Percentiles rank a stretch among this genome's conserved stretches.
Evolutionary conservation across 2,329 filamentous ascomycete genomes (phyloP).

Genomic region (Alternaria sp.): DNA sequence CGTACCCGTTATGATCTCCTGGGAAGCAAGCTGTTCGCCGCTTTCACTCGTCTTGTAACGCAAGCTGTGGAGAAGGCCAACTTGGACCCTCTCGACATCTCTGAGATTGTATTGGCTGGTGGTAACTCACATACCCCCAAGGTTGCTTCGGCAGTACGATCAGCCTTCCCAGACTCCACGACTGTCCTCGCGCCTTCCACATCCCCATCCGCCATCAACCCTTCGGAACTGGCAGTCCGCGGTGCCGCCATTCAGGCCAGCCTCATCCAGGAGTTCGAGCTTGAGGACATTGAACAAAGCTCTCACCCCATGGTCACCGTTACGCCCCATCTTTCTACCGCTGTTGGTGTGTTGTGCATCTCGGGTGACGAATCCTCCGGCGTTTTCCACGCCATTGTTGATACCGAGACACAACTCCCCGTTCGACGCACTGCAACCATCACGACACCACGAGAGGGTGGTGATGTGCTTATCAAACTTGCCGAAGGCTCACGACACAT

Average conservation of each 20-base stretch:
- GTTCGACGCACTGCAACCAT: constrained; percentile 86
- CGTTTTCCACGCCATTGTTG: constrained; percentile 81
- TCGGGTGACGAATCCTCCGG: constrained; percentile 68
- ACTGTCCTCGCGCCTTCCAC: constrained; percentile 85
- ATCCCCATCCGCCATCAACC: constrained; percentile 81
- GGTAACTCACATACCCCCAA: constrained; percentile 94
- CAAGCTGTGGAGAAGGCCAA: constrained; percentile 89
- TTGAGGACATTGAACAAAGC: constrained; percentile 92
- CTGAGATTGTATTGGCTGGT: constrained; percentile 93
- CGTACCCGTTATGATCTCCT: constrained; percentile 91
- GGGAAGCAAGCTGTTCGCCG: constrained; percentile 83
- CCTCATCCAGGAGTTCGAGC: constrained; percentile 92
- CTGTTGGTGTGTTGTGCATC: constrained; percentile 83
- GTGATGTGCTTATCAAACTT: constrained; percentile 87
- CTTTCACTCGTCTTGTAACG: constrained; percentile 86
- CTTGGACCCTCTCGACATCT: constrained; percentile 89
- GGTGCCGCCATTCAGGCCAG: constrained; percentile 96
- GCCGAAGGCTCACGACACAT: constrained; percentile 91
- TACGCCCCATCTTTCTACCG: constrained; percentile 86
- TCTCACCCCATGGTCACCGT: constrained; percentile 95
- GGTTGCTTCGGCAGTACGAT: constrained; percentile 81
- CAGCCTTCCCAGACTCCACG: constrained; percentile 83
- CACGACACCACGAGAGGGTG: constrained; percentile 77
- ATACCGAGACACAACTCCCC: constrained; percentile 87
- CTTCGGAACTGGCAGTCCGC: constrained; percentile 86